A percentile compares a stretch with the other conserved stretches of the same genome.
Conservation (phyloP, 1,284 basidiomycete species). For the Irpex sp. region DNA sequence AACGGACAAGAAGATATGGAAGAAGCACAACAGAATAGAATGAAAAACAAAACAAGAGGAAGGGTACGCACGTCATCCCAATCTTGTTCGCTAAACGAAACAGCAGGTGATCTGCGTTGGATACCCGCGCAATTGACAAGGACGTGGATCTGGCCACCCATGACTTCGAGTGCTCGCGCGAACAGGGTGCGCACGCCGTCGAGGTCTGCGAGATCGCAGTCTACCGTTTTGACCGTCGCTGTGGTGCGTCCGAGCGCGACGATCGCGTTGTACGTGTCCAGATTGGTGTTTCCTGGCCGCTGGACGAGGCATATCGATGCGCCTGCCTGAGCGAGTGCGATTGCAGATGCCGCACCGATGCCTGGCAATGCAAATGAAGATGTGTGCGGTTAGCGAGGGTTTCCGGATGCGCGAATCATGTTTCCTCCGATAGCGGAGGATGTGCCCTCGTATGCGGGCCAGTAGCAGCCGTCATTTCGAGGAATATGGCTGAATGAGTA, state of each 20-base stretch:
- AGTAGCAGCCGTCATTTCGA: not conserved
- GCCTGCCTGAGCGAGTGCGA: conserved; percentile 76
- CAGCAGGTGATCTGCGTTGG: conserved; percentile 80
- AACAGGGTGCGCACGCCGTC: conserved; percentile 66
- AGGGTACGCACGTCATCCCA: conserved; percentile 79
- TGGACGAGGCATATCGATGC: conserved; percentile 81
- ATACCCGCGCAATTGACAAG: conserved; percentile 96
- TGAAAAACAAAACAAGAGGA: conserved; percentile 7
- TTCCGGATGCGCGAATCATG: no score
- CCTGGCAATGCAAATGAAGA: conserved; percentile 37
- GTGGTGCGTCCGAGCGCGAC: conserved; percentile 32
- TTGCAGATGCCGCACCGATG: conserved; percentile 70
- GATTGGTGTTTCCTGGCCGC: conserved; percentile 47
- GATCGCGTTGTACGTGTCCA: conserved; percentile 55
- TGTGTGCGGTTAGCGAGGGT: not conserved
- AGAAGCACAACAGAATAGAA: not conserved
- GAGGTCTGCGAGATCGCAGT: conserved; percentile 76
- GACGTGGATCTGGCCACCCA: conserved; percentile 74
- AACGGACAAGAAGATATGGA: not conserved
- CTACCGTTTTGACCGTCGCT: conserved; percentile 46
- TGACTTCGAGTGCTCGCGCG: conserved; percentile 55
- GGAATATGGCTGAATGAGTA: conserved; percentile 1
- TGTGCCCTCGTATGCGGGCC: no score
- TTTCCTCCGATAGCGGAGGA: no score
- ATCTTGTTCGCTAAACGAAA: conserved; percentile 80